Evolutionary conservation across 169 alveolate genomes (phyloP).

Genomic region (Plasmodium coatneyi): DNA sequence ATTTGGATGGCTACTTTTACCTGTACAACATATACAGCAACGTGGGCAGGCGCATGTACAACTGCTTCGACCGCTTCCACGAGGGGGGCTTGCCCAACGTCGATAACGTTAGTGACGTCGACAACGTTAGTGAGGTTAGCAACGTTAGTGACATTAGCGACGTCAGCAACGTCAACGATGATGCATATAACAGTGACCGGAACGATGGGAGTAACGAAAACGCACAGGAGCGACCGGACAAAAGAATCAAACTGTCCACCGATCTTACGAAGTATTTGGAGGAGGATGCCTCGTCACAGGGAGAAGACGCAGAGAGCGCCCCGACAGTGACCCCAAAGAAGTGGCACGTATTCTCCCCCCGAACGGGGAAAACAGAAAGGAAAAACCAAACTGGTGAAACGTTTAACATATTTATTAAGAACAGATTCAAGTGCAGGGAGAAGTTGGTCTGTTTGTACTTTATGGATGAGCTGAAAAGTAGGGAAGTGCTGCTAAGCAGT

Average conservation of each 20-base stretch:
- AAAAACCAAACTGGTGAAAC: neutral
- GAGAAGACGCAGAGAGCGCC: neutral
- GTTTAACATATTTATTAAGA: conserved; percentile 24
- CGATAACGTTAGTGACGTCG: neutral
- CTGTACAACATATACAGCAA: conserved; percentile 25
- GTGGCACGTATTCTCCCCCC: neutral
- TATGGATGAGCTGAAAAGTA: conserved; percentile 5
- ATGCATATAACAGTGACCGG: neutral
- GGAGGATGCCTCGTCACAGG: neutral
- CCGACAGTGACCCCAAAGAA: neutral
- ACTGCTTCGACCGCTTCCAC: conserved; percentile 52
- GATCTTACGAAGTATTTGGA: neutral
- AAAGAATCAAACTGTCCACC: neutral
- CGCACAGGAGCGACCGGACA: neutral
- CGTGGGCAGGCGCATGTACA: conserved; percentile 9
- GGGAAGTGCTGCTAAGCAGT: neutral
- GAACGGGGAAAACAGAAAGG: neutral
- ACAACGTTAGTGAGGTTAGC: neutral
- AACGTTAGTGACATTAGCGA: neutral
- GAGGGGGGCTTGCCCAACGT: neutral
- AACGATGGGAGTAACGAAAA: neutral
- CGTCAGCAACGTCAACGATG: neutral
- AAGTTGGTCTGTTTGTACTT: conserved; percentile 35
- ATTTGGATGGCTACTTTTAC: conserved; percentile 50
- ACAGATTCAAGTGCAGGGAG: conserved; percentile 38